These are phyloP conservation scores for Neocatenulostroma microsporum DNA, from an alignment of 2,329 filamentous ascomycete species.

Conservation along the genomic window DNA sequence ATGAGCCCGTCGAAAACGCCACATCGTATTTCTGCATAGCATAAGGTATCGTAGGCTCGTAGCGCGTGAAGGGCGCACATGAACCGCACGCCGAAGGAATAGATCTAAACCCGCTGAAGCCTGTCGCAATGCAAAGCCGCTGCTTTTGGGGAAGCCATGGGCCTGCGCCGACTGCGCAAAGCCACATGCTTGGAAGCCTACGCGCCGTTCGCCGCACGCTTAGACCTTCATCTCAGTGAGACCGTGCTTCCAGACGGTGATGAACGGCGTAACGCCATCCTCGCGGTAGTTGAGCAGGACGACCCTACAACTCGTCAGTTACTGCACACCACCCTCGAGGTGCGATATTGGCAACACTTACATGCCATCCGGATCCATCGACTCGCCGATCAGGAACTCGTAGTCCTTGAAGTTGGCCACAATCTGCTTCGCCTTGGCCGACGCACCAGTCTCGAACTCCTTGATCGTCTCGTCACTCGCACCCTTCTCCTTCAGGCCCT, in stretches of 20 bases:
- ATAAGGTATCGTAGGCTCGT: too few relatives aligned
- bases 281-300: conserved; percentile 96
- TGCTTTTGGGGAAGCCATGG: neutral
- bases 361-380: conserved; percentile 92
- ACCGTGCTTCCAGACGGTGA: conserved; percentile 94
- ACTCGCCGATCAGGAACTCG: conserved; percentile 88
- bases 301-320: conserved; percentile 62
- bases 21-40: too few relatives aligned
- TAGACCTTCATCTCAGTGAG: conserved; percentile 88
- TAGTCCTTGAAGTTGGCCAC: conserved; percentile 86
- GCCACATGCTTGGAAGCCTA: too few relatives aligned
- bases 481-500: conserved; percentile 55
- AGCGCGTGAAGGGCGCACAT: too few relatives aligned
- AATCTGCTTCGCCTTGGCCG: conserved; percentile 72
- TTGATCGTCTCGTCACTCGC: conserved; percentile 60
- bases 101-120: neutral
- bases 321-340: neutral
- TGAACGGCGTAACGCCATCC: conserved; percentile 83
- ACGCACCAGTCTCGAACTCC: conserved; percentile 71
- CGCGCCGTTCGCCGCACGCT: too few relatives aligned
- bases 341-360: conserved; percentile 51
- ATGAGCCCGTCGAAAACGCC: too few relatives aligned
- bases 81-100: too few relatives aligned
- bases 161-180: too few relatives aligned
- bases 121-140: neutral